These are phyloP conservation scores for Botrytis tulipae DNA, from an alignment of 2,329 filamentous ascomycete genomes.

Conservation along the genomic window DNA sequence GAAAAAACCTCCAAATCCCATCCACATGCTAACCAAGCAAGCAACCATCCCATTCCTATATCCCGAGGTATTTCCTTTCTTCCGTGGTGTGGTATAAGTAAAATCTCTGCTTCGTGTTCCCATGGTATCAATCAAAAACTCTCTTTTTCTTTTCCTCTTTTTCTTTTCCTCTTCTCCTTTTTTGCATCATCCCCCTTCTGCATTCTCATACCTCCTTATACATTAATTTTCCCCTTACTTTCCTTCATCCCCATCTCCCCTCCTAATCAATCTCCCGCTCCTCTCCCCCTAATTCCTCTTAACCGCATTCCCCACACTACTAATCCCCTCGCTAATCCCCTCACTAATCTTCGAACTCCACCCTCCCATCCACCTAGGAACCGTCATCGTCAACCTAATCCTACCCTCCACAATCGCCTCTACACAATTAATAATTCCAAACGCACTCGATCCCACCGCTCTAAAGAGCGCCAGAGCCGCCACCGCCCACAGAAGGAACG, in stretches of 20 bases:
- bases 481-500: constrained; percentile 90
- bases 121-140: constrained; percentile 14
- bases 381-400: constrained; percentile 45
- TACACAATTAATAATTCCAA: constrained; percentile 78
- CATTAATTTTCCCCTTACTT: not conserved
- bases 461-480: constrained; percentile 84
- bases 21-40: not conserved
- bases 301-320: constrained; percentile 36
- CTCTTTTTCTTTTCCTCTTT: not conserved
- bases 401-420: constrained; percentile 86
- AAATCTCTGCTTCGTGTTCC: not conserved
- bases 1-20: constrained; percentile 3
- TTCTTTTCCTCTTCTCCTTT: not conserved
- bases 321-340: constrained; percentile 34
- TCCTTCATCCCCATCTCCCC: not conserved
- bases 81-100: constrained; percentile 3
- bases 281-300: constrained; percentile 11
- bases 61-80: constrained; percentile 3
- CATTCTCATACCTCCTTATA: not conserved
- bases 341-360: constrained; percentile 35
- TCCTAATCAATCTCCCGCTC: not conserved
- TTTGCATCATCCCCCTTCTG: not conserved
- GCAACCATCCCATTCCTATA: not conserved
- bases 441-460: constrained; percentile 76
- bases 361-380: constrained; percentile 36